phyloP scores from a whole-genome alignment of 805 yeast species.

The Phaffomyces antillensis region DNA sequence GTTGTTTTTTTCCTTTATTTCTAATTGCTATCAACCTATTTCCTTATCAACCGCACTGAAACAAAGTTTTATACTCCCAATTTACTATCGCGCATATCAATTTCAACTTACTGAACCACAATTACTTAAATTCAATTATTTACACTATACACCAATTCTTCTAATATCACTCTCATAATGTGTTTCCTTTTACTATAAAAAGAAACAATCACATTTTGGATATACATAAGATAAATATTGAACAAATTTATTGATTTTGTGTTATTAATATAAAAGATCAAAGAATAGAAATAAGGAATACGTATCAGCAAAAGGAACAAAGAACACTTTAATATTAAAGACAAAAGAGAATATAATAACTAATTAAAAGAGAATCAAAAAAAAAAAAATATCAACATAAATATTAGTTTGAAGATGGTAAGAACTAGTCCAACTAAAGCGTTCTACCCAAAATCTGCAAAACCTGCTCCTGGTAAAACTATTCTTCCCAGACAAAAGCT shows the following conservation, averaged over 20 bases:
- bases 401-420: not conserved
- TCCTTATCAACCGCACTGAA: too few species aligned
- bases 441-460: conserved; percentile 18
- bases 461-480: conserved; percentile 25
- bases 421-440: conserved; percentile 16
- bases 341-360: not conserved
- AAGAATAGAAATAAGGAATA: too few species aligned
- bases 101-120: too few species aligned
- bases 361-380: not conserved
- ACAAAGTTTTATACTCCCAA: too few species aligned
- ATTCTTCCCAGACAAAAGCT: conserved; percentile 16
- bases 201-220: not conserved
- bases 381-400: not conserved
- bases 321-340: too few species aligned
- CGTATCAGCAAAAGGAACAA: too few species aligned
- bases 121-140: too few species aligned
- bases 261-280: too few species aligned
- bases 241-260: too few species aligned
- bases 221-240: too few species aligned
- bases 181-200: conserved; percentile 1
- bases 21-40: too few species aligned
- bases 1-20: not conserved
- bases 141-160: not conserved
- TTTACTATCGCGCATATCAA: too few species aligned
- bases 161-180: not conserved